Evolutionary conservation across 164 flowering plant species (phyloP), one percentile per base, ranked within the genome.

Genomic region (Nelumbo lutea): DNA sequence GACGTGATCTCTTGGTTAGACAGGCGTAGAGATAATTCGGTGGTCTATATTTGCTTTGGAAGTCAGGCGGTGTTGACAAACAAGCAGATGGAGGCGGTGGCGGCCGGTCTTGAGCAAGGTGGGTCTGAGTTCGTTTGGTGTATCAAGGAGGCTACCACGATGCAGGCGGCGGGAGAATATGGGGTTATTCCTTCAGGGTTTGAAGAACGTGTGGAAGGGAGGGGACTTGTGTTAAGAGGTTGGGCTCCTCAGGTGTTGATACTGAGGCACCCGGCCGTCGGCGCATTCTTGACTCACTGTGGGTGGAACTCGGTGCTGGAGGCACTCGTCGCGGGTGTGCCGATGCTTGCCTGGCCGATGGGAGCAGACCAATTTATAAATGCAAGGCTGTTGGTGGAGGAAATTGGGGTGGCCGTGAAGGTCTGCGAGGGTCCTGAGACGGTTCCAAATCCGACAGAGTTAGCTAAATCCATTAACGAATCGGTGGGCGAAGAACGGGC

Each of bases 361-460:
- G 14, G n/a, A 4, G 57, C 57, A 4, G 57, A 53, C 14, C 57
- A 53, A 13, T 53, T 9, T 11, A 13, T 13, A 3, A 11, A 53
- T 53, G 57, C 57, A 4, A 53, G 15, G 57, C 57, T 53, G 11
- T 11, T 53, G 57, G 57, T 9, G 1, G 15, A 27, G 14, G 57
- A 4, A 4, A 13, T 53, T 2, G 57, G 57, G 3, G 57, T 53
- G 57, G 13, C 14, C 3, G 27, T 11, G 2, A 53, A 10, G 57
- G 57, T 53, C 1, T 53, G 57, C 57, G 15, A 53, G 57, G 57
- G 57, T 10, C 2, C 15, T 11, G 61, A 38, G 46, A 62, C 67
- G 5, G 72, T 71, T 10, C 76, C 67, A 1, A 53, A 52, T 50
- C 59, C 72, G 27, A 61, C 38, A 5, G 72, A 64, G 2, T 42